Base-by-base conservation (phyloP, 1,284 basidiomycete genomes). In the Pyrrhoderma lamaoense region DNA sequence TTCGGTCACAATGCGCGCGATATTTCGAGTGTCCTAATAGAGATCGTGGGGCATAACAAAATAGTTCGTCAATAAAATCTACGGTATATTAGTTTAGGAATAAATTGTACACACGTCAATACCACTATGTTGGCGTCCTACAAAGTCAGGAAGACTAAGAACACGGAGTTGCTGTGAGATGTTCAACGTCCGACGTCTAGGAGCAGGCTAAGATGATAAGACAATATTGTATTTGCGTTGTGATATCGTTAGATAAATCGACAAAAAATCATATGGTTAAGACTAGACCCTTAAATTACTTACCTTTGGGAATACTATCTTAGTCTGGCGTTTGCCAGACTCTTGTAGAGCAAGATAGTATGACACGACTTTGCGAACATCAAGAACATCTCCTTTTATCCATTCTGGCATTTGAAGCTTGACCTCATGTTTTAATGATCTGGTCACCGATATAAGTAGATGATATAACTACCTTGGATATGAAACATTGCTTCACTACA, bases 91-190 rank as follows among this genome's bases (percentile, higher is more conserved):
- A n/a, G n/a, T n/a, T n/a, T n/a, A n/a, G n/a, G n/a, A n/a, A 40
- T 18, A 45, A 19, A 23, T 2, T 27, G 49, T 35, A 81, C 87
- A 72, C 59, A 92, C 90, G 65, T 92, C 89, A 39, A 94, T 85
- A 18, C 93, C 93, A 60, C 82, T 84, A 66, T 96, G 93, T 55
- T 82, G 76, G 59, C 88, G 77, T 13, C 93, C 93, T 64, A 84
- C 69, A 61, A 96, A 96, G 1, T 73, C 68, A 19, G 73, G 68
- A 42, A 87, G 67, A 16, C 71, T 75, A 34, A 88, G 75, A 23
- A 71, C 70, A 47, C 71, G 72, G 44, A 86, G 70, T 61, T 87
- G 84, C 27, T 73, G 71, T 49, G 77, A 62, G 49, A 89, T 83
- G 58, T 85, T 86, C 46, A 85, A 64, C 19, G 76, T 67, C 14